Evolutionary conservation across 345 rosid species (phyloP), one percentile per base, ranked within the genome.

Genomic region (Brassica carinata): DNA sequence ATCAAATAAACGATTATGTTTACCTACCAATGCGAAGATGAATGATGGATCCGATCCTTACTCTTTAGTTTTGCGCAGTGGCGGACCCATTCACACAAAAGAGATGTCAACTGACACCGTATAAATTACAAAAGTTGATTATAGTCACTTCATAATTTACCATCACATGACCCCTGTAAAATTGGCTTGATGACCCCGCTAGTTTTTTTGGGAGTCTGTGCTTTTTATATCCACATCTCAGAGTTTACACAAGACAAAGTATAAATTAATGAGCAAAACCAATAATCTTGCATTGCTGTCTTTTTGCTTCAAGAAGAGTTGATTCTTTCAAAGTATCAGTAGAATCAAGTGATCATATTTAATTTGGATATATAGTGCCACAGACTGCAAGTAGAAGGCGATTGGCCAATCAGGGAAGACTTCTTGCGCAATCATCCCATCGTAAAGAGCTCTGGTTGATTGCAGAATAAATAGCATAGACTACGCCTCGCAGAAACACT

Each of bases 351-450:
- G 81, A 82, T 87, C 99, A 96, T 96, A 83, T 89, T 85, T 58
- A 93, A 86, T 78, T 93, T 93, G 36, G 94, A 88, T 36, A 29
- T 29, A 29, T 29, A 96, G 90, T 34, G 99, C 99, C 26, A 92
- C 92, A 0, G 99, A 93, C 86, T 93, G 98, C 96, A 96, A 87
- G 85, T 90, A 93, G 86, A 89, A 96, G 38, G 96, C 96, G 0
- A 90, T 87, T 15, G 98, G 94, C 99, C 97, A 96, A n/a, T 90
- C 96, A 8, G 94, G 90, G 68, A 76, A 81, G 33, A 84, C 90
- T 69, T 85, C 83, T 15, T 93, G 96, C 5, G 99, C 99, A 79
- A 80, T 87, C 99, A 96, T 96, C 75, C 94, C 99, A 79, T 96
- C 99, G 30, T 88, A 83, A 8, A 96, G 97, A 58, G 97, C 95